phyloP scores from a whole-genome alignment of 305 asterid genomes.

The Fraxinus sp. region DNA sequence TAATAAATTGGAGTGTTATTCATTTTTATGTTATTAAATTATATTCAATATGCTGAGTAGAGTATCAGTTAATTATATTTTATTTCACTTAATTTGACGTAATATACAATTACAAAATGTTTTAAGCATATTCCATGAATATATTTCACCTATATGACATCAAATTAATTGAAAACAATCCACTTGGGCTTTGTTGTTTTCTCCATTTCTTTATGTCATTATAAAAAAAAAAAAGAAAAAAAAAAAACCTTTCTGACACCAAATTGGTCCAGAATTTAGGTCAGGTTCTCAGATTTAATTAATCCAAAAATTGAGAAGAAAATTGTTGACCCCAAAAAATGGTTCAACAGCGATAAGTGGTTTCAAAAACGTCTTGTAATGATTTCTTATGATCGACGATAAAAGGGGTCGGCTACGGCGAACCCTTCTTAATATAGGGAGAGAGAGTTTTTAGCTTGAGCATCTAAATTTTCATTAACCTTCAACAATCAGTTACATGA shows the following conservation, averaged over 20 bases:
- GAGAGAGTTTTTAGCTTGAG: too few relatives aligned
- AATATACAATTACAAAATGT: not conserved
- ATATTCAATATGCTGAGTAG: not conserved
- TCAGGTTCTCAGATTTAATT: too few relatives aligned
- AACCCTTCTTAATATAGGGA: too few relatives aligned
- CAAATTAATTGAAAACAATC: conserved; percentile 23
- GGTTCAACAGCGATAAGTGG: too few relatives aligned
- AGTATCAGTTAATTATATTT: not conserved
- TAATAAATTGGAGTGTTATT: not conserved
- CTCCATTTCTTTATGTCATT: conserved; percentile 14
- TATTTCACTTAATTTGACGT: not conserved
- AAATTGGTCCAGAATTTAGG: conserved; percentile 25
- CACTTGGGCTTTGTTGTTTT: conserved; percentile 18
- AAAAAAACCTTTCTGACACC: conserved; percentile 5
- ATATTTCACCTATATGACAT: conserved; percentile 15
- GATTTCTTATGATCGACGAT: too few relatives aligned
- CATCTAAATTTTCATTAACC: too few relatives aligned
- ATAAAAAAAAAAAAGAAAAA: not conserved
- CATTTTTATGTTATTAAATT: too few relatives aligned
- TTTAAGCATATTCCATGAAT: conserved; percentile 40
- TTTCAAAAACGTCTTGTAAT: too few relatives aligned
- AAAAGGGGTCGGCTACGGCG: too few relatives aligned
- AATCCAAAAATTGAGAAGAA: too few relatives aligned
- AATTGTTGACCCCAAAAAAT: too few relatives aligned
- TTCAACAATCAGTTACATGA: too few relatives aligned